Evolutionary conservation across 495 filamentous ascomycete species (phyloP).

Genomic region (Penicillium subrubescens): DNA sequence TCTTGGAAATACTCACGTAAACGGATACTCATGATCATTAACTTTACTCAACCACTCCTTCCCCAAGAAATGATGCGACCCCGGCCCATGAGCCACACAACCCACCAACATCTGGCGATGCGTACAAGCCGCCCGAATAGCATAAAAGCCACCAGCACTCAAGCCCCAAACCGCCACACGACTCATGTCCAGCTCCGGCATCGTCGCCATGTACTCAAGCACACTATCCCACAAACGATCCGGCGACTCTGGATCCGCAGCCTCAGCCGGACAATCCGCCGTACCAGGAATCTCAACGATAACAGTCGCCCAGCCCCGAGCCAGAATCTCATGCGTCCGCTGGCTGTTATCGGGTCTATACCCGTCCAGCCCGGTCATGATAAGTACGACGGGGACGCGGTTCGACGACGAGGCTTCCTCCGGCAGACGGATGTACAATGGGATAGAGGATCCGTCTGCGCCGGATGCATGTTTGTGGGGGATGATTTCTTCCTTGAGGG

Average conservation of each 20-base stretch:
- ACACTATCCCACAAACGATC: slow-evolving; percentile 59
- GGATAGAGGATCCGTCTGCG: slow-evolving; percentile 58
- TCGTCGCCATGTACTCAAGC: slow-evolving; percentile 63
- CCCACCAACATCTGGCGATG: slow-evolving; percentile 61
- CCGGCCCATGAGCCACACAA: slow-evolving; percentile 70
- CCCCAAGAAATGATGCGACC: slow-evolving; percentile 69
- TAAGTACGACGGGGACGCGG: slow-evolving; percentile 61
- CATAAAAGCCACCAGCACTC: slow-evolving; percentile 77
- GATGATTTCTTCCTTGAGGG: slow-evolving; percentile 61
- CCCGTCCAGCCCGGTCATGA: slow-evolving; percentile 78
- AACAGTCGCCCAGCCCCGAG: slow-evolving; percentile 61
- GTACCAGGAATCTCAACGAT: slow-evolving; percentile 79
- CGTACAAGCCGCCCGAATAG: slow-evolving; percentile 71
- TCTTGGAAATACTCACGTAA: slow-evolving; percentile 59
- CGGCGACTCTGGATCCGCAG: slow-evolving; percentile 50
- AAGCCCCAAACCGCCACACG: slow-evolving; percentile 72
- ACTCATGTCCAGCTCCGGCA: slow-evolving; percentile 61
- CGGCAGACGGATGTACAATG: slow-evolving; percentile 66
- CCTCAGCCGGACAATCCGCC: slow-evolving; percentile 72
- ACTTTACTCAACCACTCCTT: slow-evolving; percentile 64
- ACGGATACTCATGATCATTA: slow-evolving; percentile 79
- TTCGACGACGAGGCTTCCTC: slow-evolving; percentile 35
- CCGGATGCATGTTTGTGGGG: slow-evolving; percentile 54
- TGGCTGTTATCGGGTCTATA: slow-evolving; percentile 79
- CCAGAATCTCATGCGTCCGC: slow-evolving; percentile 65